phyloP scores from a whole-genome alignment of 164 flowering plant genomes.

The Litsea cubeba region DNA sequence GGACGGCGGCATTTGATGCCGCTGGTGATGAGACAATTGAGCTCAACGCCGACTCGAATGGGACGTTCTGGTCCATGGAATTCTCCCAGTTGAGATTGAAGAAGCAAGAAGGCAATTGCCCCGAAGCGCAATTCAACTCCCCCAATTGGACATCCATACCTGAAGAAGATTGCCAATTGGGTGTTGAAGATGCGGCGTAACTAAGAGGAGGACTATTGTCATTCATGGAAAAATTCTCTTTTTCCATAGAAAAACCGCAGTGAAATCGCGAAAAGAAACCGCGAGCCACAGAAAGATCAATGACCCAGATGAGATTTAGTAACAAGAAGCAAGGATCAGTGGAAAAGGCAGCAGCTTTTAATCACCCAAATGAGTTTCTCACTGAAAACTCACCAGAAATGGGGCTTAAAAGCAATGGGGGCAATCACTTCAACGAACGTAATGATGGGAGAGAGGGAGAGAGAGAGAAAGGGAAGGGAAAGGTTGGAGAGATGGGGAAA shows the following conservation, averaged over 20 bases:
- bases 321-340: not conserved
- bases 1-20: constrained; percentile 28
- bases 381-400: not conserved
- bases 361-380: not conserved
- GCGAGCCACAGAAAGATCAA: not conserved
- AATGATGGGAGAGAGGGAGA: constrained; percentile 5
- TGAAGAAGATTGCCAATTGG: constrained; percentile 28
- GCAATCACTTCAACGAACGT: not conserved
- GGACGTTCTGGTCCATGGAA: constrained; percentile 34
- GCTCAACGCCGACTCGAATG: constrained; percentile 55
- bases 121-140: constrained; percentile 29
- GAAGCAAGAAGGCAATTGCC: constrained; percentile 28
- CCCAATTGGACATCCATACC: constrained; percentile 26
- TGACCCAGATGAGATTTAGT: constrained; percentile 12
- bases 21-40: constrained; percentile 59
- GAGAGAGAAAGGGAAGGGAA: not conserved
- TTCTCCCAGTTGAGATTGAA: constrained; percentile 53
- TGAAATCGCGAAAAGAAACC: not conserved
- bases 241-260: constrained; percentile 17
- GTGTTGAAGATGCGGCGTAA: constrained; percentile 1
- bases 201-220: constrained; percentile 9
- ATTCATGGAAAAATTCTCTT: constrained; percentile 21
- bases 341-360: not conserved
- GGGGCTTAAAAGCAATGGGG: not conserved
- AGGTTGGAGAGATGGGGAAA: not conserved